phyloP scores from a whole-genome alignment of 495 filamentous ascomycete genomes.

The Hypomontagnella submonticulosa region DNA sequence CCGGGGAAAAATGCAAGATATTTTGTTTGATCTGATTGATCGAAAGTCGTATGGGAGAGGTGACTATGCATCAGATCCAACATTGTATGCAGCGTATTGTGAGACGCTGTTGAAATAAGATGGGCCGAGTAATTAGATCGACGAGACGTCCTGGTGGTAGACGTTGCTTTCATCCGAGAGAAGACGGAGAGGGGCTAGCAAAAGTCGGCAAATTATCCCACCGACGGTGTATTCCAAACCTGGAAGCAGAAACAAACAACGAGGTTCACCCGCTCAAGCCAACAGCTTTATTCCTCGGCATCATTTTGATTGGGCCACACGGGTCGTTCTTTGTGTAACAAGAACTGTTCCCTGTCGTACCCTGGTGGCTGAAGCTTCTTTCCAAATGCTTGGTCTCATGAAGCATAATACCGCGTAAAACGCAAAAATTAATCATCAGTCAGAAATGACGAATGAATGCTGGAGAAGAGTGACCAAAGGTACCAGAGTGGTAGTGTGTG shows the following conservation, averaged over 20 bases:
- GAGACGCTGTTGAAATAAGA: no score
- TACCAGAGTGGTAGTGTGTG: constrained; percentile 5
- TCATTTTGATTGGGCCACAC: constrained; percentile 8
- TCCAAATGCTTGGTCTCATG: not conserved
- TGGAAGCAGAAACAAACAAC: constrained; percentile 9
- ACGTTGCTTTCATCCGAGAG: not conserved
- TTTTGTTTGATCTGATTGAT: no score
- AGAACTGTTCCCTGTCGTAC: not conserved
- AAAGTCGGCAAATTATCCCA: constrained; percentile 14
- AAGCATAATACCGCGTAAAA: constrained; percentile 5
- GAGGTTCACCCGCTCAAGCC: not conserved
- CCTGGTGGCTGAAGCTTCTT: not conserved
- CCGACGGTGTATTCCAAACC: constrained; percentile 26
- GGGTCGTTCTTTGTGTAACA: no score
- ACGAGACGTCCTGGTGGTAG: no score
- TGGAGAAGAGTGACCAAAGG: not conserved
- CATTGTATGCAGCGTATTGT: no score
- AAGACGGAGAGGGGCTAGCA: not conserved
- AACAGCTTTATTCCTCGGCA: constrained; percentile 5
- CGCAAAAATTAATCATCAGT: constrained; percentile 6
- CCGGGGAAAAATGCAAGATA: not conserved
- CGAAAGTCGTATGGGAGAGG: no score
- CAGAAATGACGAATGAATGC: not conserved
- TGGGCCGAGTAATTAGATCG: no score
- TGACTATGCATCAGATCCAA: no score